phyloP scores from a whole-genome alignment of 495 filamentous ascomycete species.

The Neurospora sp. region DNA sequence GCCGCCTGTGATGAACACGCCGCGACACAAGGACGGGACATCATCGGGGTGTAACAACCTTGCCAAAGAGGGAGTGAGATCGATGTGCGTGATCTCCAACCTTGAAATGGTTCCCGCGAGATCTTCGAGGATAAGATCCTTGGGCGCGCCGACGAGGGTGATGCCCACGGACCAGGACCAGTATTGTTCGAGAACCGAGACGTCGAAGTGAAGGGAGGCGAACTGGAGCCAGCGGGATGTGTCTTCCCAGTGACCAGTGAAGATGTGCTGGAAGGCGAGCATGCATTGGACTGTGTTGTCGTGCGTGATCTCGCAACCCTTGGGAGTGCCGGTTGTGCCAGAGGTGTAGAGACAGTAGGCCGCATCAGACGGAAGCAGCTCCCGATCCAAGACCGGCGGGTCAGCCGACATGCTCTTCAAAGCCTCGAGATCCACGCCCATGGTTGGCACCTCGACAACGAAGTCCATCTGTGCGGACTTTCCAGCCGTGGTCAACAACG shows the following conservation, averaged over 20 bases:
- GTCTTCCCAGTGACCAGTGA: conserved; percentile 54
- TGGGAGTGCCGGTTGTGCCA: conserved; percentile 72
- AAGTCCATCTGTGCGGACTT: conserved; percentile 21
- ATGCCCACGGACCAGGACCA: conserved; percentile 85
- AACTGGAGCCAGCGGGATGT: conserved; percentile 76
- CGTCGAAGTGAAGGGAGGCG: conserved; percentile 82
- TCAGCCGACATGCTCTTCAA: conserved; percentile 16
- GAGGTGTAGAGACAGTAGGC: conserved; percentile 75
- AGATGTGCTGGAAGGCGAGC: conserved; percentile 61
- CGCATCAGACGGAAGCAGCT: conserved; percentile 34
- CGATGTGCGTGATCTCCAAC: conserved; percentile 76
- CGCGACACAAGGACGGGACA: conserved; percentile 54
- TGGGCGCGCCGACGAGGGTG: conserved; percentile 63
- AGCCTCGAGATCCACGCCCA: conserved; percentile 27
- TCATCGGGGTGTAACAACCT: conserved; percentile 51
- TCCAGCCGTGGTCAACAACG: conserved; percentile 36
- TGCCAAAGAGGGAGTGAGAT: conserved; percentile 65
- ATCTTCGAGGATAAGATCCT: conserved; percentile 71
- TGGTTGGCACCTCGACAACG: conserved; percentile 20
- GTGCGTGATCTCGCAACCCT: conserved; percentile 68
- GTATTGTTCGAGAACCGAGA: conserved; percentile 78
- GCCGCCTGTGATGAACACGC: conserved; percentile 69
- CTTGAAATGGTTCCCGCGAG: conserved; percentile 56
- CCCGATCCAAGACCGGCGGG: conserved; percentile 13
- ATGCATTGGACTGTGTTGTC: conserved; percentile 68